Evolutionary conservation across 2,329 filamentous ascomycete genomes (phyloP).

Genomic region (Pyricularia grisea): DNA sequence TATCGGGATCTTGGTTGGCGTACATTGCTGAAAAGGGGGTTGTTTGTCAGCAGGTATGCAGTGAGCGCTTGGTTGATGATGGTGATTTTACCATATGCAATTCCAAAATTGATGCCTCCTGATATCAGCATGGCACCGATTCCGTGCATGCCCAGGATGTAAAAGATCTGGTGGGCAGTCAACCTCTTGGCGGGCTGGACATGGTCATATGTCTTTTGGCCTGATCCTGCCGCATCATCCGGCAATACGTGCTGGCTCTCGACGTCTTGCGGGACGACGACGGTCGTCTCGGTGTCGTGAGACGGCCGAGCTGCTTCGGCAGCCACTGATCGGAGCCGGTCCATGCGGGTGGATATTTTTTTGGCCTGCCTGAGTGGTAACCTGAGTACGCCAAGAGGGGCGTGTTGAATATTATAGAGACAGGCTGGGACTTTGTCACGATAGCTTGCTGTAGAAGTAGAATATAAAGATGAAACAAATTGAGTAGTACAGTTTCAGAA

Average conservation of each 20-base stretch:
- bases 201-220: not conserved
- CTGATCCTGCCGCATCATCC: not conserved
- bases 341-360: not conserved
- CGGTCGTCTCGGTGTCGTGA: not conserved
- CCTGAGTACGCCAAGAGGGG: not conserved
- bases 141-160: constrained; percentile 37
- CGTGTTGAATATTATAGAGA: not conserved
- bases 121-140: constrained; percentile 36
- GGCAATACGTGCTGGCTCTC: not conserved
- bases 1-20: constrained; percentile 23
- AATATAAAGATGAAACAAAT: not conserved
- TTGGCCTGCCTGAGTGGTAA: not conserved
- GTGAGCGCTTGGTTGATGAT: not conserved
- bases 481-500: not conserved
- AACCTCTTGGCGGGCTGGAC: constrained; percentile 14
- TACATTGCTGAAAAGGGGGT: constrained; percentile 32
- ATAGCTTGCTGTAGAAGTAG: not conserved
- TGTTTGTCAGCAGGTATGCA: not conserved
- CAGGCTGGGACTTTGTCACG: not conserved
- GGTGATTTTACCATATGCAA: constrained; percentile 34
- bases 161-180: constrained; percentile 35
- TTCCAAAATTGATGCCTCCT: constrained; percentile 40
- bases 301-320: not conserved
- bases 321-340: not conserved
- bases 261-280: not conserved